These are phyloP conservation scores for Termitomyces sp. DNA, from an alignment of 768 basidiomycete species.

Conservation along the genomic window DNA sequence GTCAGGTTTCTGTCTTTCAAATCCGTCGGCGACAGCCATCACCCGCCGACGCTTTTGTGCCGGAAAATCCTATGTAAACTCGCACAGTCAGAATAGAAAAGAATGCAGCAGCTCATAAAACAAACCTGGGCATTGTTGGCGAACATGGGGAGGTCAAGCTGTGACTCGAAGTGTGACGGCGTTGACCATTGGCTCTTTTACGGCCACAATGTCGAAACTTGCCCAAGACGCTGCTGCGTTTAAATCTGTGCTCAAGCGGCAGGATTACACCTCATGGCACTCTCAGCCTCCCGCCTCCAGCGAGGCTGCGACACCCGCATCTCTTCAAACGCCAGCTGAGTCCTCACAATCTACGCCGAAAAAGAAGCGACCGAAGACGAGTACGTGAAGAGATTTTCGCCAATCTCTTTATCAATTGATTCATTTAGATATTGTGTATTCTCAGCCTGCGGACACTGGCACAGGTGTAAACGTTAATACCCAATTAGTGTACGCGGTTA, in stretches of 20 bases:
- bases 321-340: conserved; percentile 15
- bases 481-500: conserved; percentile 80
- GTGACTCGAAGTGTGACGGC: conserved; percentile 14
- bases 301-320: conserved; percentile 5
- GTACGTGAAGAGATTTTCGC: conserved; percentile 30
- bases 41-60: conserved; percentile 14
- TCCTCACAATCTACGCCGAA: conserved; percentile 30
- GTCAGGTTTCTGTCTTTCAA: conserved; percentile 8
- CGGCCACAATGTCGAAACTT: conserved; percentile 54
- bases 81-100: background rate
- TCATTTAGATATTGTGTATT: conserved; percentile 64
- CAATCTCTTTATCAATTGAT: conserved; percentile 10
- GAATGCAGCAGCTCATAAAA: background rate
- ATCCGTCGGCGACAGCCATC: conserved; percentile 14
- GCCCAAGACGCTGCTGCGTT: conserved; percentile 69
- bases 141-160: conserved; percentile 5
- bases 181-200: background rate
- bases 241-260: conserved; percentile 56
- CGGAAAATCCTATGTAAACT: conserved; percentile 6
- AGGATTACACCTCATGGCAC: conserved; percentile 75
- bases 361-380: conserved; percentile 64
- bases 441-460: conserved; percentile 84
- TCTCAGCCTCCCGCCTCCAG: conserved; percentile 43
- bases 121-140: conserved; percentile 5
- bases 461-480: conserved; percentile 80